A percentile compares a stretch with the other conserved stretches of the same genome.
Conservation (phyloP, 176 grass and related monocot species). For the Musa acuminata region DNA sequence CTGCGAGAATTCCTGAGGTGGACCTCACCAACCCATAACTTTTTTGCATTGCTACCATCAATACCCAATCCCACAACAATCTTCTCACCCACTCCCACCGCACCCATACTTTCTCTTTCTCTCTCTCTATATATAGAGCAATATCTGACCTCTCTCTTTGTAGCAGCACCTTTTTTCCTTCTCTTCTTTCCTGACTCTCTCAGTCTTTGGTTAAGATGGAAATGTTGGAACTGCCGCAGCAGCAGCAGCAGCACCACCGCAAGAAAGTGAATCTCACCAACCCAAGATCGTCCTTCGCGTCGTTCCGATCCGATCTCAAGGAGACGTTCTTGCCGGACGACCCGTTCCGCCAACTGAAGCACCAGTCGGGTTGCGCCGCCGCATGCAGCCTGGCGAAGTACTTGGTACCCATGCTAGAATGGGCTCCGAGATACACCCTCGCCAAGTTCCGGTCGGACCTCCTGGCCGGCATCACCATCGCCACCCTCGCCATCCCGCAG, state of each 20-base stretch:
- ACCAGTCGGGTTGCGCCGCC: constrained; percentile 19
- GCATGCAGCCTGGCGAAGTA: constrained; percentile 50
- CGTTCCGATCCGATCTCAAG: constrained; percentile 32
- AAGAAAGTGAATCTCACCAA: constrained; percentile 40
- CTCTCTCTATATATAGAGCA: too few relatives aligned
- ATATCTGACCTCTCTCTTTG: too few relatives aligned
- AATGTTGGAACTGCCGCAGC: too few relatives aligned
- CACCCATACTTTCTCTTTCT: too few relatives aligned
- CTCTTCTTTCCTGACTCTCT: too few relatives aligned
- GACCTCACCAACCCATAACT: too few relatives aligned
- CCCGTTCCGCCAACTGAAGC: constrained; percentile 54
- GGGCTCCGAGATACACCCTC: constrained; percentile 52
- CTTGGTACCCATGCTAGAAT: constrained; percentile 57
- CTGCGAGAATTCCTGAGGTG: too few relatives aligned
- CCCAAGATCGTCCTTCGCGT: constrained; percentile 19
- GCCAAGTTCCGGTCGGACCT: constrained; percentile 67
- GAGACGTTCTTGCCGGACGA: constrained; percentile 94
- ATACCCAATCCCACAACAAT: too few relatives aligned
- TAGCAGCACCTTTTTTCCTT: too few relatives aligned
- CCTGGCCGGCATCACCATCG: constrained; percentile 81
- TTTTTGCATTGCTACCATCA: too few relatives aligned
- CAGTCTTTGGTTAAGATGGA: too few relatives aligned
- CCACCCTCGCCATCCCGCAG: constrained; percentile 97
- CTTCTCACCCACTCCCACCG: too few relatives aligned
- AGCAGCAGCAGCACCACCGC: not conserved